Evolutionary conservation across 2,329 filamentous ascomycete species (phyloP).

Genomic region (Fusarium liriodendri): DNA sequence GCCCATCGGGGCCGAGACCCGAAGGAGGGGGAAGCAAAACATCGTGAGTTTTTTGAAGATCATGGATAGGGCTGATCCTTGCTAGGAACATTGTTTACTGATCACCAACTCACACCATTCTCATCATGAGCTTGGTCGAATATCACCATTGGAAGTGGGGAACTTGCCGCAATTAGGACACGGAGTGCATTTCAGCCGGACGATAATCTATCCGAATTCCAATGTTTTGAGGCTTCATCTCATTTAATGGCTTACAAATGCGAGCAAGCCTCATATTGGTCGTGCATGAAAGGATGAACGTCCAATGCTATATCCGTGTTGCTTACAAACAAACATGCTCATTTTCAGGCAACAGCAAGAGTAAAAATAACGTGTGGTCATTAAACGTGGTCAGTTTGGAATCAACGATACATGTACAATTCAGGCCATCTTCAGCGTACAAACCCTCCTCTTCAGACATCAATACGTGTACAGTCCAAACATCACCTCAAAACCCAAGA

Average conservation of each 20-base stretch:
- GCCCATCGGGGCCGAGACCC: constrained; percentile 24
- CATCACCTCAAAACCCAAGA: constrained; percentile 52
- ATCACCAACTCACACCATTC: background rate
- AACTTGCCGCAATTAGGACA: background rate
- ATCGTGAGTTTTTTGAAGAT: background rate
- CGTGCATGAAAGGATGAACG: background rate
- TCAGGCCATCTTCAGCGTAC: background rate
- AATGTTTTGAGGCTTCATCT: background rate
- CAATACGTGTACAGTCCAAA: background rate
- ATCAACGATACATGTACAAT: background rate
- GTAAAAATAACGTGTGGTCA: background rate
- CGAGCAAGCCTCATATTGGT: background rate
- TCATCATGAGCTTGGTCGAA: background rate
- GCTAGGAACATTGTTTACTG: background rate
- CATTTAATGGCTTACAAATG: background rate
- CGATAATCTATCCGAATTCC: background rate
- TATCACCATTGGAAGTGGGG: background rate
- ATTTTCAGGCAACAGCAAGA: background rate
- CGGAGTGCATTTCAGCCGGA: background rate
- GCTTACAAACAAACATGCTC: constrained; percentile 6
- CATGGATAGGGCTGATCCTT: background rate
- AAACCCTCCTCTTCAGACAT: background rate
- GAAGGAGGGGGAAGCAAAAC: constrained; percentile 6
- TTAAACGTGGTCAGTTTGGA: background rate
- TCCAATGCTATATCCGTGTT: background rate